Evolutionary conservation across 306 rosid genomes (phyloP).

Genomic region (Mimosa bimucronata): DNA sequence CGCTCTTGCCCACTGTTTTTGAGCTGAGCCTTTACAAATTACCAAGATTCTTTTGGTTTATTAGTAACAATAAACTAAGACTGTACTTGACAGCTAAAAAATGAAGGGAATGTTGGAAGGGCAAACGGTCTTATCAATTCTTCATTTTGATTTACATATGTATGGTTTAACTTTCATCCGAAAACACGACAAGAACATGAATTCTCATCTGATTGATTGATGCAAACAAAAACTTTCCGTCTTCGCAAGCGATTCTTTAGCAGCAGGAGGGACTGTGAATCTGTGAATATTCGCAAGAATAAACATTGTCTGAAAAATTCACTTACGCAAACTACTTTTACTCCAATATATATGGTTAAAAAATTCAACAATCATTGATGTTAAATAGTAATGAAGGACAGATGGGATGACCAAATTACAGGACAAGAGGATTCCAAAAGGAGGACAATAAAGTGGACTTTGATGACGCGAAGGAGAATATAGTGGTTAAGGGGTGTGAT

Average conservation of each 20-base stretch:
- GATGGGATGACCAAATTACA: neutral
- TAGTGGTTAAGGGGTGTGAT: neutral
- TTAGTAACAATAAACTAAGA: neutral
- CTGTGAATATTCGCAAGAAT: neutral
- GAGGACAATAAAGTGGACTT: conserved; percentile 28
- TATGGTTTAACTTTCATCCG: neutral
- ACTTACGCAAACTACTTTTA: neutral
- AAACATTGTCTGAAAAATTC: neutral
- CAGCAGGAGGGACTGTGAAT: neutral
- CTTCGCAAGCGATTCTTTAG: neutral
- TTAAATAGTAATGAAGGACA: neutral
- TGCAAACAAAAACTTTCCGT: neutral
- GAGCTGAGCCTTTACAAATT: neutral
- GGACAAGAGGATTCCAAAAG: conserved; percentile 27
- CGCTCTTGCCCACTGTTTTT: neutral
- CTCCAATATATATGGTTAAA: neutral
- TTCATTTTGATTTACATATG: neutral
- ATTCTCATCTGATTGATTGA: neutral
- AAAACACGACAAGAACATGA: neutral
- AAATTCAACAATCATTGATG: neutral
- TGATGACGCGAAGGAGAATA: neutral
- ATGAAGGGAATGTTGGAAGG: neutral
- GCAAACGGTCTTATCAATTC: neutral
- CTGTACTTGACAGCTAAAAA: neutral
- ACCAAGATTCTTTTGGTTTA: neutral